Percentiles rank a stretch among this genome's conserved stretches.
Conservation (phyloP, 1,284 basidiomycete genomes). For the Lentinus polychrous region DNA sequence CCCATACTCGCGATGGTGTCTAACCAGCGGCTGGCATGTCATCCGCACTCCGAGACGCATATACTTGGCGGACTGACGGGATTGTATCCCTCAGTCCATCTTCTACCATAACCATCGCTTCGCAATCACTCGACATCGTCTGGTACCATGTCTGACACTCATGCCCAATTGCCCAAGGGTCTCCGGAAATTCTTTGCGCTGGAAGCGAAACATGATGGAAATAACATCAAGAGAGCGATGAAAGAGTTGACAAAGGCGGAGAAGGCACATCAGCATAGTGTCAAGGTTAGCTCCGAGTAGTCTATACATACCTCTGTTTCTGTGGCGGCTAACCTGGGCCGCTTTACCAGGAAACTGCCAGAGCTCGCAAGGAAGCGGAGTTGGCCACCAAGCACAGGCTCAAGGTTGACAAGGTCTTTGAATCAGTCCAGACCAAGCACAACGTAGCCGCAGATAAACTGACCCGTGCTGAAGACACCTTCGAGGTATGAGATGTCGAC, state of each 20-base stretch:
- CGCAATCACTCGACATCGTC: no score
- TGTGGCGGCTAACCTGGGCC: no score
- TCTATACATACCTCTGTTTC: no score
- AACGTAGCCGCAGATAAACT: slow-evolving; percentile 2
- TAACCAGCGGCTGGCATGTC: no score
- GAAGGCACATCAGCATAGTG: slow-evolving; percentile 10
- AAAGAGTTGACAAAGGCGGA: slow-evolving; percentile 12
- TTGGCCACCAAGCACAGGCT: slow-evolving; percentile 6
- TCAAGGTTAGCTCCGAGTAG: slow-evolving; percentile 10
- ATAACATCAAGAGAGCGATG: slow-evolving; percentile 8
- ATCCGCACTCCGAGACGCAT: no score
- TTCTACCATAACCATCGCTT: neutral
- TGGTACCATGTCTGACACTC: no score
- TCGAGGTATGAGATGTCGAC: slow-evolving; percentile 1
- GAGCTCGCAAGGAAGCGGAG: slow-evolving; percentile 9
- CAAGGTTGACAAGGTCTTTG: slow-evolving; percentile 8
- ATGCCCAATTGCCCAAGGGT: neutral
- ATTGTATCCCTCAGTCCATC: slow-evolving; percentile 9
- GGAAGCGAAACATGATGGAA: slow-evolving; percentile 11
- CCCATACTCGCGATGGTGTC: no score
- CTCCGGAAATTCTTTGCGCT: slow-evolving; percentile 12
- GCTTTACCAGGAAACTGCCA: slow-evolving; percentile 8
- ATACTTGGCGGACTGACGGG: no score
- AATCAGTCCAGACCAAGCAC: slow-evolving; percentile 6
- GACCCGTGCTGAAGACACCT: slow-evolving; percentile 9